These are phyloP conservation scores for Theobroma grandiflorum DNA, from an alignment of 441 rosid species.

Conservation along the genomic window DNA sequence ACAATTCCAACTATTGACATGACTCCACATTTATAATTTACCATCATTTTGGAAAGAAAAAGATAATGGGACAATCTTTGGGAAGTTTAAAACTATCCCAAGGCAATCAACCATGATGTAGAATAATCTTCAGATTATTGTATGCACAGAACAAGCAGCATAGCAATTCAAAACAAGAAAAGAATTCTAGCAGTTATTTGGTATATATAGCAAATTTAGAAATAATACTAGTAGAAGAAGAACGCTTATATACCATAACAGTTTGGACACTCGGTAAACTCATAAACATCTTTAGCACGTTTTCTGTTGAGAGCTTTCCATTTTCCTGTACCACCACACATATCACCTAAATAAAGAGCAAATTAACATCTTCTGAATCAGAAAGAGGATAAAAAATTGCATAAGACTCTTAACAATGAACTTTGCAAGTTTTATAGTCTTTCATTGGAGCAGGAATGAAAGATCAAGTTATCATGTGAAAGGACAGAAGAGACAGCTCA, in stretches of 20 bases:
- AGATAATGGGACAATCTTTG: background rate
- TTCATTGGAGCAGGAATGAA: background rate
- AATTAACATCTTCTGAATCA: slow-evolving; percentile 10
- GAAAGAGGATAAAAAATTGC: background rate
- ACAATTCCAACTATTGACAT: background rate
- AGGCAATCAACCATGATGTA: background rate
- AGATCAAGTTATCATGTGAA: slow-evolving; percentile 5
- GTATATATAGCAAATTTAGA: background rate
- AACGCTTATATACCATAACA: slow-evolving; percentile 59
- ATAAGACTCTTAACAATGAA: background rate
- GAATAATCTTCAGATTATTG: background rate
- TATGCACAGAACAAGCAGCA: background rate
- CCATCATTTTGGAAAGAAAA: background rate
- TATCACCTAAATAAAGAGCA: slow-evolving; percentile 72
- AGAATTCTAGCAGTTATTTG: background rate
- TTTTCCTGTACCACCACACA: slow-evolving; percentile 99
- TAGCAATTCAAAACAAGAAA: background rate
- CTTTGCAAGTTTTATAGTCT: background rate
- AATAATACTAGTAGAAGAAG: background rate
- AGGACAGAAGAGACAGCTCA: background rate
- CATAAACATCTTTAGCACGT: slow-evolving; percentile 91
- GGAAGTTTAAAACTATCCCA: background rate
- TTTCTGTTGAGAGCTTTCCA: slow-evolving; percentile 98
- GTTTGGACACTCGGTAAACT: slow-evolving; percentile 85
- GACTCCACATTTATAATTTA: background rate